Evolutionary conservation across 108 stramenopile genomes (phyloP).

Genomic region (Heterococcus sp.): DNA sequence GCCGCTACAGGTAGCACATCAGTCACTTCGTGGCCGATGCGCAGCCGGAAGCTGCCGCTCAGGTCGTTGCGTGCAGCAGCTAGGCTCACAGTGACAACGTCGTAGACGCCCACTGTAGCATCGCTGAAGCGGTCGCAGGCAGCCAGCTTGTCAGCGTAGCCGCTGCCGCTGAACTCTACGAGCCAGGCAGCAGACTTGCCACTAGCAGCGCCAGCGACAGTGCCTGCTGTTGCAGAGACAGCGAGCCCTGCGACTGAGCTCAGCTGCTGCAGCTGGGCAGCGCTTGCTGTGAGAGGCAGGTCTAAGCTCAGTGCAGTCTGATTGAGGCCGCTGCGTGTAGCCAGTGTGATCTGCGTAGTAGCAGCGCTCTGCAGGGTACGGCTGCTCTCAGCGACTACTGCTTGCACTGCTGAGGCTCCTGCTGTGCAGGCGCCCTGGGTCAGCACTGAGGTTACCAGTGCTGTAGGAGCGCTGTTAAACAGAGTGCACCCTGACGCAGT

Average conservation of each 20-base stretch:
- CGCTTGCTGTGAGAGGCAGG: neutral
- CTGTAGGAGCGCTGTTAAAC: neutral
- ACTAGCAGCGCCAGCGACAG: neutral
- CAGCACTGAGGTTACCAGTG: neutral
- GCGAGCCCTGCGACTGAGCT: neutral
- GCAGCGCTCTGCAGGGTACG: neutral
- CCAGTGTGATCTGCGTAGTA: too few relatives aligned
- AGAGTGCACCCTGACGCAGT: neutral
- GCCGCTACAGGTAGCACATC: conserved; percentile 37
- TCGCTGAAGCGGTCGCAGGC: conserved; percentile 35
- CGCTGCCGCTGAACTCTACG: conserved; percentile 1
- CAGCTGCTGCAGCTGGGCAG: neutral
- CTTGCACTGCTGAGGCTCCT: neutral
- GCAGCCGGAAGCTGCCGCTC: conserved; percentile 42
- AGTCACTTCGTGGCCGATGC: conserved; percentile 36
- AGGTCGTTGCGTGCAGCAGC: conserved; percentile 15
- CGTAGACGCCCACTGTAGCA: conserved; percentile 42
- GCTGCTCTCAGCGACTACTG: neutral
- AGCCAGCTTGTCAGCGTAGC: conserved; percentile 6
- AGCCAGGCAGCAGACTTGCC: conserved; percentile 34
- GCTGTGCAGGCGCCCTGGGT: neutral
- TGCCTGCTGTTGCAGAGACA: neutral
- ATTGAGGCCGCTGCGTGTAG: neutral
- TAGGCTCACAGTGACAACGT: conserved; percentile 26
- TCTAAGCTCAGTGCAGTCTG: neutral